Evolutionary conservation across 306 rosid species (phyloP).

Genomic region (Fagus sylvatica): DNA sequence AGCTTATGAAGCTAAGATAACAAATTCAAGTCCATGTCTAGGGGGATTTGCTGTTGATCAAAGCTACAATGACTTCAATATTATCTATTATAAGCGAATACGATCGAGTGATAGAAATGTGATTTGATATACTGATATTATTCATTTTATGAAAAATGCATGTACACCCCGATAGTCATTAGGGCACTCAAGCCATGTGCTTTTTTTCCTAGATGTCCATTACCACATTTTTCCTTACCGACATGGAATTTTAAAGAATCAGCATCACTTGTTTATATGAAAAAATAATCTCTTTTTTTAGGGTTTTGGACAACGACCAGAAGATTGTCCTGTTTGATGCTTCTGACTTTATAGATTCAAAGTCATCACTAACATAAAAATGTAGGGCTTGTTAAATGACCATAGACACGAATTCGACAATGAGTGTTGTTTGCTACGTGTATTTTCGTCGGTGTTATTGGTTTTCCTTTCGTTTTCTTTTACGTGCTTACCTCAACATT

Average conservation of each 20-base stretch:
- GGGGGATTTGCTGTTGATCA: constrained; percentile 13
- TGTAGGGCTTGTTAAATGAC: neutral
- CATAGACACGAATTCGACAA: no score
- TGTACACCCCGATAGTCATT: constrained; percentile 1
- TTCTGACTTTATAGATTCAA: neutral
- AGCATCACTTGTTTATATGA: neutral
- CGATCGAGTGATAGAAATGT: neutral
- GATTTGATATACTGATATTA: neutral
- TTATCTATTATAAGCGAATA: no score
- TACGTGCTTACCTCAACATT: no score
- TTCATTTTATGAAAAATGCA: neutral
- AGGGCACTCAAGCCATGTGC: constrained; percentile 47
- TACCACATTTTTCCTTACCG: constrained; percentile 40
- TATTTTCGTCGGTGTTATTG: no score
- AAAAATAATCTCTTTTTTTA: neutral
- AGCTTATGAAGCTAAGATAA: neutral
- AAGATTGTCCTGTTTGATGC: neutral
- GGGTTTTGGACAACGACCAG: neutral
- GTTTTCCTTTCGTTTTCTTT: no score
- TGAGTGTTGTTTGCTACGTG: no score
- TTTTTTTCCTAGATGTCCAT: constrained; percentile 2
- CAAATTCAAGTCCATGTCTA: neutral
- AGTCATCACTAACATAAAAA: neutral
- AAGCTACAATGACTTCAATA: neutral
- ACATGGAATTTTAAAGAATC: constrained; percentile 13